phyloP scores from a whole-genome alignment of 2,329 filamentous ascomycete genomes.

The Diplodia seriata region DNA sequence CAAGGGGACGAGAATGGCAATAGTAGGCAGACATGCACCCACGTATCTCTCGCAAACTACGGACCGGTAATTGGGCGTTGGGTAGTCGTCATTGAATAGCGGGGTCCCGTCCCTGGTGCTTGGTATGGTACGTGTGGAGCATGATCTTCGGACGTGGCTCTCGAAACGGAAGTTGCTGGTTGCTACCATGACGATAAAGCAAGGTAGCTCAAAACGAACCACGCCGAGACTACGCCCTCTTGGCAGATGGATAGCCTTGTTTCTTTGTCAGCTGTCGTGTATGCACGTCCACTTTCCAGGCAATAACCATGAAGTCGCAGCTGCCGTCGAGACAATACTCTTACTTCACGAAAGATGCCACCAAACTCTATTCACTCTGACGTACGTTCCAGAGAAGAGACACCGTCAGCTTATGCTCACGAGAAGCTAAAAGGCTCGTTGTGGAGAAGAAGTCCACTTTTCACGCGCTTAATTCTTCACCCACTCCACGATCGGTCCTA shows the following conservation, averaged over 20 bases:
- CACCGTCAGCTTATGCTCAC: not conserved
- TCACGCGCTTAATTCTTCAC: not conserved
- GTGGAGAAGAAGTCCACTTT: not conserved
- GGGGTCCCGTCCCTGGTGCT: not conserved
- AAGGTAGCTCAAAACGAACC: not conserved
- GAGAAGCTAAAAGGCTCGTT: not conserved
- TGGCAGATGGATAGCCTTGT: not conserved
- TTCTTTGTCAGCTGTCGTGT: not conserved
- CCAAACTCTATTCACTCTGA: not conserved
- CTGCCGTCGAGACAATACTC: not conserved
- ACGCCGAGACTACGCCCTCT: not conserved
- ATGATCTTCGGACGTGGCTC: not conserved
- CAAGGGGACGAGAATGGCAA: not conserved
- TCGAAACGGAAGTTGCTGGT: not conserved
- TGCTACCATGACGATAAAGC: not conserved
- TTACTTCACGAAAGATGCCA: not conserved
- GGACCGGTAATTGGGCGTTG: not conserved
- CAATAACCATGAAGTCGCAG: not conserved
- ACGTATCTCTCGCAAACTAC: not conserved
- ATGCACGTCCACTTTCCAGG: not conserved
- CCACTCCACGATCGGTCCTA: not conserved
- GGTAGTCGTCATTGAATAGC: not conserved
- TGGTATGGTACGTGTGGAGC: not conserved
- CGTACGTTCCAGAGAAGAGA: not conserved
- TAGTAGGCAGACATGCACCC: not conserved